phyloP scores from a whole-genome alignment of 345 rosid species.

The Toxicodendron radicans region DNA sequence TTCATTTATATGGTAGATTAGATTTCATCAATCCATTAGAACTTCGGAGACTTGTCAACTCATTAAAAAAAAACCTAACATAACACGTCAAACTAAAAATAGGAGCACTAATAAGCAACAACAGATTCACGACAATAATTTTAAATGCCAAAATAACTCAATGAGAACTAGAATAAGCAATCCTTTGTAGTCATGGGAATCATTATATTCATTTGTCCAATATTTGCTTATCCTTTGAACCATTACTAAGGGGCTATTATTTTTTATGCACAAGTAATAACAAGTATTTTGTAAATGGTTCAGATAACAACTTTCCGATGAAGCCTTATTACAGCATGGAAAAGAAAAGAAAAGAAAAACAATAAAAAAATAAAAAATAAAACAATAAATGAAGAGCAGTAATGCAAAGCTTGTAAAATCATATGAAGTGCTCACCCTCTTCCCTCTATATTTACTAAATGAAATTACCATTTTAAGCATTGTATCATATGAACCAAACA shows the following conservation, averaged over 20 bases:
- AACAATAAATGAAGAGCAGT: not conserved
- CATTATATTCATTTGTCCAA: not conserved
- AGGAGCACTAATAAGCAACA: conserved; percentile 15
- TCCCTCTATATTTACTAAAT: not conserved
- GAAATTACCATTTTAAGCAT: not conserved
- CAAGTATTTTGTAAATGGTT: no score
- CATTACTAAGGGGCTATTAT: no score
- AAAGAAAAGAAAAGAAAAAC: no score
- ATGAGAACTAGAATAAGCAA: not conserved
- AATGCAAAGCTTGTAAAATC: not conserved
- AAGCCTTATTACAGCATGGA: no score
- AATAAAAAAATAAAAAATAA: not conserved
- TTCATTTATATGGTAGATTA: not conserved
- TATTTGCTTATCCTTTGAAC: no score
- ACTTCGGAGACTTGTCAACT: conserved; percentile 2
- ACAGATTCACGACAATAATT: not conserved
- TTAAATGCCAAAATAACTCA: conserved; percentile 5
- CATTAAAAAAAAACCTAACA: no score
- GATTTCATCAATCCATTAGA: conserved; percentile 21
- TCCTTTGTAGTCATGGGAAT: not conserved
- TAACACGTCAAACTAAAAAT: no score
- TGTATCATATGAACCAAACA: no score
- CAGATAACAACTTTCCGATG: no score
- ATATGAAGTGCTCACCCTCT: no score
- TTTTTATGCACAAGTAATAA: no score